A percentile compares a stretch with the other conserved stretches of the same genome.
These are phyloP conservation scores for Poterioochromonas sp. DNA, from an alignment of 352 stramenopile species.

Conservation along the genomic window DNA sequence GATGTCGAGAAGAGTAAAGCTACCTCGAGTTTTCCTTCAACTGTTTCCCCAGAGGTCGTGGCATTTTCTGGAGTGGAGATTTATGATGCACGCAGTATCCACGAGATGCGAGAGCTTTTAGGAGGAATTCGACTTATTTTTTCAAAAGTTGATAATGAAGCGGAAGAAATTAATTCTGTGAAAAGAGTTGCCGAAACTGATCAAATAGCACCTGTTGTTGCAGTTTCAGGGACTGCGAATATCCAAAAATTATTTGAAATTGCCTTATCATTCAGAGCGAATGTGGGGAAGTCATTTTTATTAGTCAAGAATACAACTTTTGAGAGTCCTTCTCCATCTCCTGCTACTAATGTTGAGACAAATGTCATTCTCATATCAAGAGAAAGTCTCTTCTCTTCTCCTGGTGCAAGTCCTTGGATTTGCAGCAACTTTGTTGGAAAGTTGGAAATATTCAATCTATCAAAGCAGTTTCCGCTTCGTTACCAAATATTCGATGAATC, in stretches of 20 bases:
- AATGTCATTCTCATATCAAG: too few relatives aligned
- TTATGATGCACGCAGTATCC: not conserved
- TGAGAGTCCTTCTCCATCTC: not conserved
- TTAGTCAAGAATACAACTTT: not conserved
- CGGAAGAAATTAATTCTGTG: too few relatives aligned
- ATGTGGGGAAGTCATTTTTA: not conserved
- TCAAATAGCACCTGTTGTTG: too few relatives aligned
- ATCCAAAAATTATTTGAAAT: constrained; percentile 24
- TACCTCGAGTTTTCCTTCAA: not conserved
- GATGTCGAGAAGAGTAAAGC: not conserved
- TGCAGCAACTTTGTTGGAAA: not conserved
- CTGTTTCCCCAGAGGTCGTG: not conserved
- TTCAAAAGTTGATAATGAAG: too few relatives aligned
- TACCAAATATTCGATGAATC: not conserved
- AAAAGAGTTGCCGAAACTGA: too few relatives aligned
- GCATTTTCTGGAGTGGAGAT: not conserved
- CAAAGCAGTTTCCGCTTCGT: not conserved
- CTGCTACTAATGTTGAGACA: not conserved
- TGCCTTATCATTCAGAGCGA: constrained; percentile 3
- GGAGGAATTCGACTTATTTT: not conserved
- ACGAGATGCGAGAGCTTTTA: not conserved
- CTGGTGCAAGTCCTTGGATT: not conserved
- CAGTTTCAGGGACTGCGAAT: not conserved
- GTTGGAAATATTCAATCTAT: constrained; percentile 5
- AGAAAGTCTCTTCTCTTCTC: too few relatives aligned